Base-by-base conservation (phyloP, 2,329 filamentous ascomycete species). In the Fusarium sp. region DNA sequence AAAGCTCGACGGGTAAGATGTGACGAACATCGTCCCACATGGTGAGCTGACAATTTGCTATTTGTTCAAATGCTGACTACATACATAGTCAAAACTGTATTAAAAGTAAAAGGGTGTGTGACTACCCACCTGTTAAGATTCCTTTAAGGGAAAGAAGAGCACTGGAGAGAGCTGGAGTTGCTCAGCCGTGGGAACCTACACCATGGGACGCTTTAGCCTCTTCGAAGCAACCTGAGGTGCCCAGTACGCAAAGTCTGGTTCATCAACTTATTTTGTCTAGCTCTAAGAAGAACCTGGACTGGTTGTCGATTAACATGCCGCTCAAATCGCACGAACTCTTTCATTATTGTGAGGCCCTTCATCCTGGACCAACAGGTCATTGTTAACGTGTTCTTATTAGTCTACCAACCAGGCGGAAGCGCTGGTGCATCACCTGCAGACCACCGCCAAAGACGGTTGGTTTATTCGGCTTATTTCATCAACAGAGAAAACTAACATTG, bases 281-380 rank as follows among this genome's bases (percentile, higher is more conserved):
- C 2, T 61, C 56, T 12, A 15, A 30, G 4, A 53, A 38, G 34
- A 61, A 20, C 3, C 4, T 63, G 38, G 20, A 41, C 8, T 30
- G 42, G 4, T 8, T 63, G 4, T 34, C 60, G 1, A 63, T 63
- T 9, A 33, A 62, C 0, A 63, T 63, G 60, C 60, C 60, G 11
- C 33, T 63, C 10, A 63, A 49, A 26, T 63, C 60, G 8, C 57
- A 62, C 8, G 60, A 63, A 9, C 57, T 63, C 8, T 61, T 63
- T 8, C 45, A 63, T 28, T 63, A 63, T 15, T 63, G 60, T 63
- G 31, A 13, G 44, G 4, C 16, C 12, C 18, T 37, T 2, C 13
- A 13, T 13, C 13, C 2, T 7, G 3, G 6, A 4, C 5, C 4
- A 3, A 26, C 7, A 0, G 1, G 4, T 36, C 3, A 23, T 18